These are phyloP conservation scores for Neurospora hispaniola DNA, from an alignment of 495 filamentous ascomycete genomes.

Conservation along the genomic window DNA sequence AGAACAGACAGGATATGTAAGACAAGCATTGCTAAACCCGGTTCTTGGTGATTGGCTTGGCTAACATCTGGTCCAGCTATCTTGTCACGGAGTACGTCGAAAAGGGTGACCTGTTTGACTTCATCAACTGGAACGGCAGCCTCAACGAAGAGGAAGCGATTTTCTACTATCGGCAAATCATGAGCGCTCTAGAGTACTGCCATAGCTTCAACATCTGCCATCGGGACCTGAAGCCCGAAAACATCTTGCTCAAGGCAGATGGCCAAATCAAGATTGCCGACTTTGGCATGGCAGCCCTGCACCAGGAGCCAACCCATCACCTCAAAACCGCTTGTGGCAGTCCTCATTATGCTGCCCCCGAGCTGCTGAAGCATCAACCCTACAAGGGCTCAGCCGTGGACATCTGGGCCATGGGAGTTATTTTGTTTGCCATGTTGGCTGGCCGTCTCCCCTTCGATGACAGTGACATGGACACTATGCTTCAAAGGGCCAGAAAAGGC, in stretches of 20 bases:
- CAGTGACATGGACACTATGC: conserved; percentile 43
- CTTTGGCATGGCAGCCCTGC: conserved; percentile 94
- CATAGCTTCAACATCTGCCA: conserved; percentile 93
- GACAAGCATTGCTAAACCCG: conserved; percentile 16
- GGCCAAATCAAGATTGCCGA: conserved; percentile 83
- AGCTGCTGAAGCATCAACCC: conserved; percentile 57
- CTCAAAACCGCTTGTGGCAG: conserved; percentile 88
- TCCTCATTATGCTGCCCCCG: conserved; percentile 90
- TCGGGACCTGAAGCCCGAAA: conserved; percentile 93
- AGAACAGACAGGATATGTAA: conserved; percentile 86
- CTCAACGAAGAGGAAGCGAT: conserved; percentile 72
- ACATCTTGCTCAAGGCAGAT: conserved; percentile 69
- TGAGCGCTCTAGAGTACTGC: conserved; percentile 83
- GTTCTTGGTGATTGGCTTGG: neutral
- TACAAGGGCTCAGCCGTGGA: conserved; percentile 83
- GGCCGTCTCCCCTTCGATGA: conserved; percentile 78
- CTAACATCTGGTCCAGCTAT: conserved; percentile 50
- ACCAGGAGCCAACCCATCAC: conserved; percentile 59
- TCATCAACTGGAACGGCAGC: conserved; percentile 55
- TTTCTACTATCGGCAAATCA: conserved; percentile 81
- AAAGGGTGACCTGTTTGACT: conserved; percentile 80
- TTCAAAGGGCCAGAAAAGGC: conserved; percentile 57
- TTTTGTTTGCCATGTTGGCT: conserved; percentile 73
- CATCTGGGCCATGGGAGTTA: conserved; percentile 91
- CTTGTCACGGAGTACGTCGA: conserved; percentile 94